Evolutionary conservation across 345 rosid genomes (phyloP).

Genomic region (Syzygium grande): DNA sequence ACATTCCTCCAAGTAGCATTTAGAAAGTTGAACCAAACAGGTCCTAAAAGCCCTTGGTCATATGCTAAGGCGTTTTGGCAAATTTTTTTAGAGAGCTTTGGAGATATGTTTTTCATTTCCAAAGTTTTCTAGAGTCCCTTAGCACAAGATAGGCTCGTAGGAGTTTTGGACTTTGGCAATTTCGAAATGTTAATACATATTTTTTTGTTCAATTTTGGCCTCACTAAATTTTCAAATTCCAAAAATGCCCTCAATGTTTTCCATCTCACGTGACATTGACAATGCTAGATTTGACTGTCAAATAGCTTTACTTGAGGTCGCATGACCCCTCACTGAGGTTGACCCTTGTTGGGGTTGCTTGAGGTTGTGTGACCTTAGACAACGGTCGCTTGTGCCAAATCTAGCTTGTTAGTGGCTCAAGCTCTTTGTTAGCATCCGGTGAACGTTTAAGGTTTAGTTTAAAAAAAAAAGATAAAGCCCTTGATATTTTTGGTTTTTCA

Average conservation of each 20-base stretch:
- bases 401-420: fast-evolving
- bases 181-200: background rate
- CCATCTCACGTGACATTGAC: fast-evolving
- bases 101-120: background rate
- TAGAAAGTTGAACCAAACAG: no score
- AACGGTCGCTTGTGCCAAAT: background rate
- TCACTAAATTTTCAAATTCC: background rate
- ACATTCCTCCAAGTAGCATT: no score
- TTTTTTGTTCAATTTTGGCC: background rate
- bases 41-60: background rate
- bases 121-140: background rate
- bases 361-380: background rate
- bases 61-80: background rate
- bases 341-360: background rate
- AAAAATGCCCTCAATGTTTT: background rate
- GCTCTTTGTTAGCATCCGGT: background rate
- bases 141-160: background rate
- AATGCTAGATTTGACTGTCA: background rate
- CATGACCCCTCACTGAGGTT: background rate
- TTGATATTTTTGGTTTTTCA: background rate
- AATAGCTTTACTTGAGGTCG: fast-evolving
- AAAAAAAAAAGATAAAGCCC: background rate
- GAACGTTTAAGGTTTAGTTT: background rate
- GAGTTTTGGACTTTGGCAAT: background rate
- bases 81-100: background rate